These are phyloP conservation scores for Scheffersomyces stambukii DNA, from an alignment of 1,139 yeast genomes.

Conservation along the genomic window DNA sequence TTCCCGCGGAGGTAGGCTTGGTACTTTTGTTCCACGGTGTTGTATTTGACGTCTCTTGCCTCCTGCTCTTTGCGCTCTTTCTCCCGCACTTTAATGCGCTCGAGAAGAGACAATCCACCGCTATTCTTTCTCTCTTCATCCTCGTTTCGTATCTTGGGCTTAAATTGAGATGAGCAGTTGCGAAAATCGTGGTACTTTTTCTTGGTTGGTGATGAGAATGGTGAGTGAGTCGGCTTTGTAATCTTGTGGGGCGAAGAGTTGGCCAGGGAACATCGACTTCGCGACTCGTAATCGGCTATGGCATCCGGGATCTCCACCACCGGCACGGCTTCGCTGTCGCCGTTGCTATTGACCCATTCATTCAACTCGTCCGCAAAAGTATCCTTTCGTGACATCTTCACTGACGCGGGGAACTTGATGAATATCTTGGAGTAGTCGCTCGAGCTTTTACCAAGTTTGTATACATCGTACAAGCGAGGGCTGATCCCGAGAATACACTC, in stretches of 20 bases:
- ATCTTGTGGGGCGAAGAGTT: conserved; percentile 18
- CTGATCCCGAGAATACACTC: conserved; percentile 14
- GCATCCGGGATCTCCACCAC: conserved; percentile 6
- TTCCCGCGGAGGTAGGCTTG: conserved; percentile 38
- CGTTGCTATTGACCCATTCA: conserved; percentile 47
- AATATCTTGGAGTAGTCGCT: conserved; percentile 3
- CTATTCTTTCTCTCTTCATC: conserved; percentile 14
- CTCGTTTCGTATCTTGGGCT: conserved; percentile 24
- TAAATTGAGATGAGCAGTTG: conserved; percentile 30
- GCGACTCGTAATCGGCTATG: conserved; percentile 2
- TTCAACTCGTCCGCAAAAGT: conserved; percentile 58
- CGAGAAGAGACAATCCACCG: conserved; percentile 37
- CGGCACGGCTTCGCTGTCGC: conserved; percentile 8
- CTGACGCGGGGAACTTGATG: conserved; percentile 7
- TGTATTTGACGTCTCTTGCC: conserved; percentile 5
- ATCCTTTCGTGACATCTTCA: conserved; percentile 35
- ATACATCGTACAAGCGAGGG: conserved; percentile 14
- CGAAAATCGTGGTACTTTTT: conserved; percentile 15
- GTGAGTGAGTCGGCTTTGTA: conserved; percentile 13
- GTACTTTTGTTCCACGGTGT: conserved; percentile 32
- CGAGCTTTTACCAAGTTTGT: conserved; percentile 7
- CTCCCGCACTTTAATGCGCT: conserved; percentile 38
- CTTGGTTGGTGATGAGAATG: conserved; percentile 11
- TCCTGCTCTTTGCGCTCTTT: conserved; percentile 13
- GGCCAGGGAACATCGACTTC: no score